Conservation (phyloP, 2,329 filamentous ascomycete genomes). For the Diaporthe batatas region DNA sequence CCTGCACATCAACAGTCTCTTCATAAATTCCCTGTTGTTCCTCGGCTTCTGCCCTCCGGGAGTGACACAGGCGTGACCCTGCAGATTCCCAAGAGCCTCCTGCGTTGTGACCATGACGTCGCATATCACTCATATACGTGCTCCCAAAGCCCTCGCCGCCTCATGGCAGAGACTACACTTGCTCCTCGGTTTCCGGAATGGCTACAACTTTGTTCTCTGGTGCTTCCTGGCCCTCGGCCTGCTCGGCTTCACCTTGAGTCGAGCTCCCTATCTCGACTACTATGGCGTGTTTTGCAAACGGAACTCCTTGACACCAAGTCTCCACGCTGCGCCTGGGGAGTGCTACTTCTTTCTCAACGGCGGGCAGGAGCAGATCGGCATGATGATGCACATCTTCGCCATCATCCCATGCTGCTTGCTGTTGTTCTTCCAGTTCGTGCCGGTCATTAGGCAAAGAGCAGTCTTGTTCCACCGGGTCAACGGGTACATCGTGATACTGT, state of each 20-base stretch:
- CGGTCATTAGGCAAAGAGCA: slow-evolving; percentile 59
- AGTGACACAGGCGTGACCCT: slow-evolving; percentile 30
- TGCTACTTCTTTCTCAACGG: slow-evolving; percentile 42
- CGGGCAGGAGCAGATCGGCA: slow-evolving; percentile 52
- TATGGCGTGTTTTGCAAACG: slow-evolving; percentile 53
- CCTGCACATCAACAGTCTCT: slow-evolving; percentile 17
- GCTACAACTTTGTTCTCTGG: slow-evolving; percentile 70
- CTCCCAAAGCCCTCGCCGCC: neutral
- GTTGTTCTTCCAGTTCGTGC: slow-evolving; percentile 63
- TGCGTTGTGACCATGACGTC: slow-evolving; percentile 4
- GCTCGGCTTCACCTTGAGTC: slow-evolving; percentile 62
- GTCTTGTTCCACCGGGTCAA: slow-evolving; percentile 71
- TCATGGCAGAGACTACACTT: slow-evolving; percentile 55
- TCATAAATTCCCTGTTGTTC: slow-evolving; percentile 27
- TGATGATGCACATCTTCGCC: slow-evolving; percentile 60
- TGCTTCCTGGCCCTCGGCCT: slow-evolving; percentile 61
- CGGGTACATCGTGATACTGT: slow-evolving; percentile 66
- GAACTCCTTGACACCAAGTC: slow-evolving; percentile 40
- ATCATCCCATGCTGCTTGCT: slow-evolving; percentile 62
- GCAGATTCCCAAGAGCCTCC: slow-evolving; percentile 9
- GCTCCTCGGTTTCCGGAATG: slow-evolving; percentile 66
- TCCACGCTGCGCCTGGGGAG: slow-evolving; percentile 41
- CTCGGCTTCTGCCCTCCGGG: neutral
- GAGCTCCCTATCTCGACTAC: slow-evolving; percentile 63
- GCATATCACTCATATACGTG: neutral